Percentiles rank a stretch among this genome's conserved stretches.
phyloP scores from a whole-genome alignment of 23 red algal genomes.

The Gracilaria gracilis region DNA sequence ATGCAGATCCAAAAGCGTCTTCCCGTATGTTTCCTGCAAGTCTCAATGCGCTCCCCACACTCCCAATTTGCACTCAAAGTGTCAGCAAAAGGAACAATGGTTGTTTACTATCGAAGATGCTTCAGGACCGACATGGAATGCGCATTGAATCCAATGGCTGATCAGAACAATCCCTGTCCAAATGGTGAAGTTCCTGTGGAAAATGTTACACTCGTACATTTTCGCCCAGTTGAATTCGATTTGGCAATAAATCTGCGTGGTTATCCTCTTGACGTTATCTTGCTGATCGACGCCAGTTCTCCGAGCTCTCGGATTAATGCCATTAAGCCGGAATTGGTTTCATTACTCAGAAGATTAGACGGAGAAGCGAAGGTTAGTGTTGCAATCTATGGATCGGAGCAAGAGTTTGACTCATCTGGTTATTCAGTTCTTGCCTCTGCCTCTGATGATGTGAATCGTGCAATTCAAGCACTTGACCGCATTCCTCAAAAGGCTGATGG shows the following conservation, averaged over 20 bases:
- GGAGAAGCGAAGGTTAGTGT: slow-evolving; percentile 3
- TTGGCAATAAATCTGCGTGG: not conserved
- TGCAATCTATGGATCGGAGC: not conserved
- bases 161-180: slow-evolving; percentile 3
- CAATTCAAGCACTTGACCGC: slow-evolving; percentile 2
- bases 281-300: slow-evolving; percentile 2
- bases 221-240: not conserved
- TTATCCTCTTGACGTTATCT: not conserved
- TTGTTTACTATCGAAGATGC: not conserved
- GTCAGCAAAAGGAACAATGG: not conserved
- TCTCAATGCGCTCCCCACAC: not conserved
- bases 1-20: not conserved
- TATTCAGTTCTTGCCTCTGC: not conserved
- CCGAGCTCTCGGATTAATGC: not conserved
- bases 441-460: not conserved
- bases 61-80: not conserved
- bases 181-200: slow-evolving; percentile 5
- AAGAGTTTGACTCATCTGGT: not conserved
- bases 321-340: not conserved
- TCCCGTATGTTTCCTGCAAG: not conserved
- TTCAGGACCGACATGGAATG: not conserved
- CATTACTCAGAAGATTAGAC: not conserved
- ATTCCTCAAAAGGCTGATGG: not conserved
- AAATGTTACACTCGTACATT: not conserved
- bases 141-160: not conserved